Conservation (phyloP, 2,329 filamentous ascomycete species). For the Phaeosphaeriaceae sp. region DNA sequence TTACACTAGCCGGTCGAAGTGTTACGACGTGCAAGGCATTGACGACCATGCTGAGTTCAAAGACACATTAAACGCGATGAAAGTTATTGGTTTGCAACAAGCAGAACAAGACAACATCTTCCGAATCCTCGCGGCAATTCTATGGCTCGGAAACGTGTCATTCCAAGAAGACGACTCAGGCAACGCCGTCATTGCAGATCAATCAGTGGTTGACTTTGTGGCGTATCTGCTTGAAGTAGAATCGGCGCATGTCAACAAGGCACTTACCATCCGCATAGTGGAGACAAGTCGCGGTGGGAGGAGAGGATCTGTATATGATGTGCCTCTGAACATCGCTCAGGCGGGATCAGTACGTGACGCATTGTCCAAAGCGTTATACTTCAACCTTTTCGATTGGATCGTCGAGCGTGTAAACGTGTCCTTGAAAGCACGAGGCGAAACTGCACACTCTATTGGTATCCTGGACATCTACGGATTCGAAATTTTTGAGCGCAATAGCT, state of each 20-base stretch:
- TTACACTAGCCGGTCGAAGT: conserved; percentile 94
- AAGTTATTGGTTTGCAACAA: conserved; percentile 85
- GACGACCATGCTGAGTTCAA: conserved; percentile 88
- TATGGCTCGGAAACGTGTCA: conserved; percentile 94
- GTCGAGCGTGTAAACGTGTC: conserved; percentile 90
- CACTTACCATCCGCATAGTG: conserved; percentile 87
- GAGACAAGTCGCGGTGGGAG: conserved; percentile 71
- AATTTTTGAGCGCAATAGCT: conserved; percentile 98
- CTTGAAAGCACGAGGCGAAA: conserved; percentile 75
- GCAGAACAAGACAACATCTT: conserved; percentile 95
- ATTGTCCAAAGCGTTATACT: conserved; percentile 92
- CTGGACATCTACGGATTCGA: conserved; percentile 99
- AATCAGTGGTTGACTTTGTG: conserved; percentile 91
- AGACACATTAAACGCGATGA: conserved; percentile 94
- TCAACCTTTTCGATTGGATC: conserved; percentile 99
- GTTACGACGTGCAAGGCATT: conserved; percentile 90
- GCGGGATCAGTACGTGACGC: conserved; percentile 88
- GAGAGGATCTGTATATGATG: conserved; percentile 71
- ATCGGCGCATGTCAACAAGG: conserved; percentile 78
- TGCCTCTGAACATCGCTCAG: conserved; percentile 85
- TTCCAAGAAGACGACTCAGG: conserved; percentile 89
- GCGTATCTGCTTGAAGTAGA: conserved; percentile 93
- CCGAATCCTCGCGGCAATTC: conserved; percentile 86
- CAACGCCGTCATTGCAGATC: conserved; percentile 84
- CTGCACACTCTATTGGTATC: conserved; percentile 89